These are phyloP conservation scores for Ophiocordyceps robertsii DNA, from an alignment of 2,329 filamentous ascomycete species.

Conservation along the genomic window DNA sequence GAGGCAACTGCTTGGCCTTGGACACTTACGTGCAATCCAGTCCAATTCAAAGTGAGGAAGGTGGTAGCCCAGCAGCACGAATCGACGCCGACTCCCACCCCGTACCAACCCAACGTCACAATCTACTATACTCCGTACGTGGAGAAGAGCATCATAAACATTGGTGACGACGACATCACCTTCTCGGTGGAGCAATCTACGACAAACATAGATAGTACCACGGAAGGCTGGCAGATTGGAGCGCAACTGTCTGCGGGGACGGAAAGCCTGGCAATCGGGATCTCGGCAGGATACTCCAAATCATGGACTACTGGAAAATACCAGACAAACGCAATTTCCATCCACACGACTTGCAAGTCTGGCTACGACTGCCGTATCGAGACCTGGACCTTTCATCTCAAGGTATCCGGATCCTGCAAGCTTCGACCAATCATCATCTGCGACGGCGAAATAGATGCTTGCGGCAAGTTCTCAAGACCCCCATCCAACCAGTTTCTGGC, in stretches of 20 bases:
- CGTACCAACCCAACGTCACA: neutral
- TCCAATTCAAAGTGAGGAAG: neutral
- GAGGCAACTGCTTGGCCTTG: neutral
- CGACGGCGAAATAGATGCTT: neutral
- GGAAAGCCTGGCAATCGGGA: neutral
- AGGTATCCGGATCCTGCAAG: neutral
- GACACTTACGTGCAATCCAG: neutral
- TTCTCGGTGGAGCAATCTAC: neutral
- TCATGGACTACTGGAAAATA: neutral
- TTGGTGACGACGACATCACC: neutral
- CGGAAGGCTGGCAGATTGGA: conserved; percentile 1
- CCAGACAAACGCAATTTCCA: neutral
- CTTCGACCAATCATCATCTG: neutral
- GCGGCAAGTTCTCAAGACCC: neutral
- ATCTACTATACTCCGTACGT: neutral
- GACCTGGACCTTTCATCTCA: conserved; percentile 1
- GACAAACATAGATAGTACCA: neutral
- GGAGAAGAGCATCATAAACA: neutral
- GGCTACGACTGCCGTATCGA: conserved; percentile 1
- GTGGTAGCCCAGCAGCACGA: neutral
- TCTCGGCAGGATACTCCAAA: neutral
- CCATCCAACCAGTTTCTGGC: neutral
- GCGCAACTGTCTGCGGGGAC: neutral
- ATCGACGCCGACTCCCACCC: neutral
- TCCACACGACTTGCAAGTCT: neutral